Conservation (phyloP, 1,284 basidiomycete genomes). For the Amylostereum areolatum region DNA sequence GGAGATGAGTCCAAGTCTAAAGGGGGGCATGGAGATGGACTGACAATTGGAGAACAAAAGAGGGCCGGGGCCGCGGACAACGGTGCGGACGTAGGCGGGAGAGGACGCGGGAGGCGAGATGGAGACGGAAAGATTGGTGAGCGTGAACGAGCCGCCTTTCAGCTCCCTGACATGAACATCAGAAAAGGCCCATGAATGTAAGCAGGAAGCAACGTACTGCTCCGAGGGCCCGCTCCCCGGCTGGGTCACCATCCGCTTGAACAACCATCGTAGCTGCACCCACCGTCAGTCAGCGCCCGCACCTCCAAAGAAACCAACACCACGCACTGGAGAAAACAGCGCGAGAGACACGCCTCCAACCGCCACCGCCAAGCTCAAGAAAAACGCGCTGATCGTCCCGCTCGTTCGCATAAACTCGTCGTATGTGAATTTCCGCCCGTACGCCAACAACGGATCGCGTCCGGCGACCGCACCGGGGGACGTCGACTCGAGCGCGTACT, state of each 20-base stretch:
- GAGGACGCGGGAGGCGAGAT: conserved; percentile 33
- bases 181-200: conserved; percentile 1
- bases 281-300: conserved; percentile 1
- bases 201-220: conserved; percentile 33
- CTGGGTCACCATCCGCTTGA: conserved; percentile 43
- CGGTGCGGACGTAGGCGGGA: conserved; percentile 53
- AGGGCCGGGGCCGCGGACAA: conserved; percentile 51
- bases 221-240: conserved; percentile 61
- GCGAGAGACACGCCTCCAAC: conserved; percentile 12
- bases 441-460: conserved; percentile 25
- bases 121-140: conserved; percentile 53
- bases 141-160: conserved; percentile 48
- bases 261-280: conserved; percentile 47
- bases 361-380: conserved; percentile 34
- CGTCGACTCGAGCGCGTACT: conserved; percentile 23
- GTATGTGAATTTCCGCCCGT: conserved; percentile 69
- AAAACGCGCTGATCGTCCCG: conserved; percentile 35
- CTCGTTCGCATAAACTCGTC: conserved; percentile 58
- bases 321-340: conserved; percentile 14
- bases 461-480: conserved; percentile 5
- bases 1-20: neutral
- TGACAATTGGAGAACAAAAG: neutral
- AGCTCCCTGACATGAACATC: conserved; percentile 33
- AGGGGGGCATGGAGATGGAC: neutral
- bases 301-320: conserved; percentile 21